Evolutionary conservation across 2,329 filamentous ascomycete genomes (phyloP), one percentile per base, ranked within the genome.

Genomic region (Trichophyton benhamiae): DNA sequence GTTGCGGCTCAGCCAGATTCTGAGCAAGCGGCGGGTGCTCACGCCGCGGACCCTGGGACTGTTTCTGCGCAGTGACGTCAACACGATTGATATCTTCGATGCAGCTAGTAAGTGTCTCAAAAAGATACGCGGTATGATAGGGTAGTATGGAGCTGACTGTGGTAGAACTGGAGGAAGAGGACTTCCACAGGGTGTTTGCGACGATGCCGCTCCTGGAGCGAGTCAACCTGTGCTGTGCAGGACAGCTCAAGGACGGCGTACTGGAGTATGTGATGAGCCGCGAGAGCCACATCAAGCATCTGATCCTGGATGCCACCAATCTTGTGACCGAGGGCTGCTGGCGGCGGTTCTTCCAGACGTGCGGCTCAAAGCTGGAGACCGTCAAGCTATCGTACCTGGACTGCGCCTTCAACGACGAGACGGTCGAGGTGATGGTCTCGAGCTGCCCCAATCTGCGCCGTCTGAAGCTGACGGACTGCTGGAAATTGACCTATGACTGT

Each of bases 181-280:
- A 97, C 68, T 91, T 87, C 66, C 82, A 88, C 57, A 83, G 86
- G 65, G 89, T 96, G 48, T 91, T 96, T 64, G 87, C 90, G 59
- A 80, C 84, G 2, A 85, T 88, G 62, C 84, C 88, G 0, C 79
- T 79, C 4, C 77, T 96, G 60, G 83, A 83, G 67, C 81, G 81
- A 49, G 79, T 96, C 61, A 87, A 90, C 65, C 77, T 95, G 9
- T 85, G 87, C 57, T 92, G 91, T 68, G 89, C 87, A n/a, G 88
- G 94, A 58, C 91, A 96, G 70, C 87, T 96, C 79, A 96, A 95
- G 73, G 88, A 96, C 68, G 79, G 80, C 44, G 87, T 91, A 48
- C 81, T 96, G 73, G 83, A 89, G 59, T 96, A 92, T 71, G 82
- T 96, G 68, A 78, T 89, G 20, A 84, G 85, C 61, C 87, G 89